Evolutionary conservation across 2,329 filamentous ascomycete species (phyloP).

Genomic region (Fusarium newnesense): DNA sequence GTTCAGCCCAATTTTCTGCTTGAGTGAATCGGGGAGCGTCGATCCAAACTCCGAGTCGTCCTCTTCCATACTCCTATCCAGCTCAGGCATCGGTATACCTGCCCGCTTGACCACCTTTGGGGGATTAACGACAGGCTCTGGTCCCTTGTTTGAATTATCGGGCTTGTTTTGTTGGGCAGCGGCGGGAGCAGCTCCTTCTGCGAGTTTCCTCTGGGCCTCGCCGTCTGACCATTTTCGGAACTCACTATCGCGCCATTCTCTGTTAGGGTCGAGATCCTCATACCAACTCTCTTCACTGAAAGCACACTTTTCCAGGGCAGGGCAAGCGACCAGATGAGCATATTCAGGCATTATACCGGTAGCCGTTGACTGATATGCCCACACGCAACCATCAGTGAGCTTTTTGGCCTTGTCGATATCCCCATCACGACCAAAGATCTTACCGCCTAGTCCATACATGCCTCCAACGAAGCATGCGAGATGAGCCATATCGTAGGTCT

Average conservation of each 20-base stretch:
- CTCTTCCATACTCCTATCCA: conserved; percentile 31
- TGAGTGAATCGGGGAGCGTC: conserved; percentile 47
- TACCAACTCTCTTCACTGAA: conserved; percentile 64
- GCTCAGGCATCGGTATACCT: conserved; percentile 41
- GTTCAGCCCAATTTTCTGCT: conserved; percentile 44
- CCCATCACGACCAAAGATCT: conserved; percentile 66
- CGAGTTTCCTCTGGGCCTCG: conserved; percentile 49
- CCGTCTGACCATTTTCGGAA: conserved; percentile 58
- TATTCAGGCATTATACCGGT: conserved; percentile 74
- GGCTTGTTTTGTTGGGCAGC: conserved; percentile 1
- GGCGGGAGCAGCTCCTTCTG: conserved; percentile 36
- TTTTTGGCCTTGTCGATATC: conserved; percentile 72
- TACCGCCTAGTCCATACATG: conserved; percentile 74
- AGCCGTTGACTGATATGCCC: conserved; percentile 71
- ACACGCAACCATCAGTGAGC: conserved; percentile 75
- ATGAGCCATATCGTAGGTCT: conserved; percentile 71
- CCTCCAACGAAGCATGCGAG: conserved; percentile 76
- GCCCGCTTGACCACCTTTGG: conserved; percentile 30
- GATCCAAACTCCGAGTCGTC: conserved; percentile 43
- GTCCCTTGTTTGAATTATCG: conserved; percentile 7
- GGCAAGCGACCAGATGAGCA: conserved; percentile 58
- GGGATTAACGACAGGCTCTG: conserved; percentile 9
- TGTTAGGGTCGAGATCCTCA: conserved; percentile 59
- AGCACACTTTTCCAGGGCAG: conserved; percentile 56
- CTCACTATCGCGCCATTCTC: conserved; percentile 54